A percentile compares a stretch with the other conserved stretches of the same genome.
Conservation (phyloP, 352 stramenopile species). For the Plasmopara halstedii region DNA sequence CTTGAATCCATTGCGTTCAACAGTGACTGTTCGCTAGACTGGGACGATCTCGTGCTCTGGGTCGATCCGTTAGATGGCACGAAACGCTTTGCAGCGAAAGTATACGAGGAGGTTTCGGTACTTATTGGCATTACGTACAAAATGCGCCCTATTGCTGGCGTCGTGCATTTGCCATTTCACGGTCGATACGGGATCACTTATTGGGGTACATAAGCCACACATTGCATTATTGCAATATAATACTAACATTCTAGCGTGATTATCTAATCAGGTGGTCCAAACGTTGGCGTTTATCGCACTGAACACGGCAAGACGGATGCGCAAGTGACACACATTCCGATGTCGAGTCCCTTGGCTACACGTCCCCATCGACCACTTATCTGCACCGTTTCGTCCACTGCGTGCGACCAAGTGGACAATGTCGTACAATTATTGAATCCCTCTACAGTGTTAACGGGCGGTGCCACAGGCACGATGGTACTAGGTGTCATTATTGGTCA, state of each 20-base stretch:
- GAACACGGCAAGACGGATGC: constrained; percentile 20
- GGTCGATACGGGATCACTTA: constrained; percentile 44
- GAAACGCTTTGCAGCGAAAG: constrained; percentile 66
- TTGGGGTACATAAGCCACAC: constrained; percentile 35
- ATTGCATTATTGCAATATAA: neutral
- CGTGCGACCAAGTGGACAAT: constrained; percentile 39
- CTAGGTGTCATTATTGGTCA: constrained; percentile 50
- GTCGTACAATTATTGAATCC: constrained; percentile 33
- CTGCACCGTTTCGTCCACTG: constrained; percentile 52
- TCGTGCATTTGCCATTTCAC: constrained; percentile 68
- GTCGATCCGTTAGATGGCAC: constrained; percentile 74
- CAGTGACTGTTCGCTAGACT: constrained; percentile 22
- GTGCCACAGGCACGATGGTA: constrained; percentile 68
- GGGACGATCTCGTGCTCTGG: constrained; percentile 57
- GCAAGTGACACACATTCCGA: constrained; percentile 21
- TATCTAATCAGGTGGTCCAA: constrained; percentile 30
- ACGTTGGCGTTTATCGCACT: constrained; percentile 45
- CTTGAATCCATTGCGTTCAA: constrained; percentile 14
- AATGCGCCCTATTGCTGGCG: constrained; percentile 49
- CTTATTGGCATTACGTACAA: constrained; percentile 67
- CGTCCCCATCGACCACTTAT: constrained; percentile 35
- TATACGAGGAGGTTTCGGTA: constrained; percentile 72
- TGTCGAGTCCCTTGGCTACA: constrained; percentile 12
- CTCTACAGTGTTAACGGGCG: constrained; percentile 32
- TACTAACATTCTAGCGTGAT: constrained; percentile 4